phyloP scores from a whole-genome alignment of 352 stramenopile species.

The Blastocystis sp. region DNA sequence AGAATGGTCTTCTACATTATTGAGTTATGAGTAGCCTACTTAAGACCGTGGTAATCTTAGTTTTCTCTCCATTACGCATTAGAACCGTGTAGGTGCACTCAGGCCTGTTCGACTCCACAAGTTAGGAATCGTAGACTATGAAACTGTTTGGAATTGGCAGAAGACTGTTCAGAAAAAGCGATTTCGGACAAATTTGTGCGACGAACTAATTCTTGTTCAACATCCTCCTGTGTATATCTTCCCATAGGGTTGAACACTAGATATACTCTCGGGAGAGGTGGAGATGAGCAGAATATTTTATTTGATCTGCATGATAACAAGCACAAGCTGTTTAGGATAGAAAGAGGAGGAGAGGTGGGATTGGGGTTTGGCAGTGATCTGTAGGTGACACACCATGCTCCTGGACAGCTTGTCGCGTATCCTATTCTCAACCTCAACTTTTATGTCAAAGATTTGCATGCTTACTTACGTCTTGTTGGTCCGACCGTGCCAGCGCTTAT shows the following conservation, averaged over 20 bases:
- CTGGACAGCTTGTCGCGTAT: constrained; percentile 55
- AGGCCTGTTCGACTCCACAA: constrained; percentile 27
- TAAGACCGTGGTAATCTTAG: not conserved
- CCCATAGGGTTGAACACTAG: not conserved
- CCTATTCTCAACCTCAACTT: constrained; percentile 60
- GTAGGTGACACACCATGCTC: constrained; percentile 55
- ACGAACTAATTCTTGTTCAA: constrained; percentile 56
- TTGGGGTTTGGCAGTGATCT: not conserved
- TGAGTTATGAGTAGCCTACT: constrained; percentile 4
- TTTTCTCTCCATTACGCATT: not conserved
- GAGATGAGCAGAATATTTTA: constrained; percentile 59
- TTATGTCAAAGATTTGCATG: constrained; percentile 58
- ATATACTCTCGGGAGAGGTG: constrained; percentile 52
- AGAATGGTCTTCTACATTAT: not conserved
- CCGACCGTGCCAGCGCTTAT: not conserved
- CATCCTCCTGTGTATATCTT: constrained; percentile 52
- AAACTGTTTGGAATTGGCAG: constrained; percentile 60
- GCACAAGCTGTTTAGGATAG: constrained; percentile 42
- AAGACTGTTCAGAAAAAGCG: constrained; percentile 53
- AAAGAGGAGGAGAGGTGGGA: constrained; percentile 29
- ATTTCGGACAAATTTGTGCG: constrained; percentile 47
- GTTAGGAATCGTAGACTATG: constrained; percentile 33
- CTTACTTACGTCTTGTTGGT: constrained; percentile 36
- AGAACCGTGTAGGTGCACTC: constrained; percentile 4
- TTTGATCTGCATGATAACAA: constrained; percentile 55